Evolutionary conservation across 2,329 filamentous ascomycete genomes (phyloP).

Genomic region (Aspergillus flavus): DNA sequence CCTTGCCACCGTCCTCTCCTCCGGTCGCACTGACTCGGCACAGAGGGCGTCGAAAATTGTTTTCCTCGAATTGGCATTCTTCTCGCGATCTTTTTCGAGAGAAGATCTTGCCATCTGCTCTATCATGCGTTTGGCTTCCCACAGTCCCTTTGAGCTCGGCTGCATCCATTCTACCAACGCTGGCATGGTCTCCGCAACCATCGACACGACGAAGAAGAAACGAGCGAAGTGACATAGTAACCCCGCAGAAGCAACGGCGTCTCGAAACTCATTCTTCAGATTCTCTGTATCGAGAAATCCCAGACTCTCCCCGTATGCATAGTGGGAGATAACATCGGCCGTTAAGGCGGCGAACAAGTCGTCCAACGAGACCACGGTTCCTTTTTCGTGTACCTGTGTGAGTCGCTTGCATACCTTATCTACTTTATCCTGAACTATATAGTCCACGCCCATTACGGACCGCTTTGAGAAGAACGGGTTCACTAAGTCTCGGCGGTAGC

Average conservation of each 20-base stretch:
- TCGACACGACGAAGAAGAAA: background rate
- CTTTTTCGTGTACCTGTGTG: background rate
- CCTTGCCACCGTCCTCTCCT: conserved; percentile 18
- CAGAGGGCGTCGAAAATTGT: conserved; percentile 13
- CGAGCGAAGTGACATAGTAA: background rate
- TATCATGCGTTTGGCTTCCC: background rate
- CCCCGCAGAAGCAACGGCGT: background rate
- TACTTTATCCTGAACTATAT: background rate
- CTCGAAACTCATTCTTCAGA: background rate
- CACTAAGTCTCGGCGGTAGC: background rate
- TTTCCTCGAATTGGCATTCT: background rate
- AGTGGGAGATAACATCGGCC: background rate
- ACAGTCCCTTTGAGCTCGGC: background rate
- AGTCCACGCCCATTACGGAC: background rate
- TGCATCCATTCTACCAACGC: background rate
- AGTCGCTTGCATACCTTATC: background rate
- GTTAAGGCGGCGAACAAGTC: background rate
- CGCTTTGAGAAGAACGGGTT: conserved; percentile 1
- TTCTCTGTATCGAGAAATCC: background rate
- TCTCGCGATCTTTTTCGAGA: too few relatives aligned
- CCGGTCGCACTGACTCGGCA: background rate
- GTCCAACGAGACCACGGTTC: background rate
- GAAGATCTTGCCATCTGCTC: background rate
- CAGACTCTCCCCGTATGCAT: background rate
- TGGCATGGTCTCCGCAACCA: background rate